Evolutionary conservation across 2,329 filamentous ascomycete species (phyloP).

Genomic region (Hypoxylon rubiginosum): DNA sequence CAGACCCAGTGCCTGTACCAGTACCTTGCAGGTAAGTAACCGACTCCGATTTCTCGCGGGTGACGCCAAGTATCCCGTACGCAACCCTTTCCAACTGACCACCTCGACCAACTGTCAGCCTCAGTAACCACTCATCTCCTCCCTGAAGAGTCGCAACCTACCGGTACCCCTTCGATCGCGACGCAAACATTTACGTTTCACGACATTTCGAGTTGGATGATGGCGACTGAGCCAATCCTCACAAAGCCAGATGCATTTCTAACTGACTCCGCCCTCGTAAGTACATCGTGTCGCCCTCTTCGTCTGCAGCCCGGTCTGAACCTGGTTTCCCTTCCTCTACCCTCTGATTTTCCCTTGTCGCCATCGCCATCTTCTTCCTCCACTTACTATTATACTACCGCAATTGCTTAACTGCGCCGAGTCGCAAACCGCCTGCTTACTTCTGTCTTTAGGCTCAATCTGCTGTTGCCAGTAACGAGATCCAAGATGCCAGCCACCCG

Average conservation of each 20-base stretch:
- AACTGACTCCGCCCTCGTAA: constrained; percentile 52
- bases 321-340: constrained; percentile 9
- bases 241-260: constrained; percentile 52
- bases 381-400: neutral
- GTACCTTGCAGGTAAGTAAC: constrained; percentile 29
- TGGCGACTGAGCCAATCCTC: constrained; percentile 53
- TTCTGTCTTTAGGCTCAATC: constrained; percentile 47
- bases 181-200: constrained; percentile 39
- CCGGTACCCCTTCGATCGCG: constrained; percentile 37
- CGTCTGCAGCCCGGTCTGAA: constrained; percentile 1
- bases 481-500: constrained; percentile 63
- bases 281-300: constrained; percentile 38
- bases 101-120: constrained; percentile 30
- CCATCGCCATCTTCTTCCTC: constrained; percentile 6
- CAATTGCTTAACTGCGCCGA: constrained; percentile 21
- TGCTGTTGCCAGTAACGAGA: constrained; percentile 55
- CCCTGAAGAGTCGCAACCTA: constrained; percentile 29
- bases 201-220: constrained; percentile 50
- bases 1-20: neutral
- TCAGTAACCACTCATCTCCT: constrained; percentile 12
- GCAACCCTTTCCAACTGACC: constrained; percentile 44
- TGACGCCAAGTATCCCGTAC: constrained; percentile 44
- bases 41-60: constrained; percentile 34
- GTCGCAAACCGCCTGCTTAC: constrained; percentile 28
- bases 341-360: neutral